These are phyloP conservation scores for Papiliotrema fonsecae DNA, from an alignment of 1,284 basidiomycete genomes.

Conservation along the genomic window DNA sequence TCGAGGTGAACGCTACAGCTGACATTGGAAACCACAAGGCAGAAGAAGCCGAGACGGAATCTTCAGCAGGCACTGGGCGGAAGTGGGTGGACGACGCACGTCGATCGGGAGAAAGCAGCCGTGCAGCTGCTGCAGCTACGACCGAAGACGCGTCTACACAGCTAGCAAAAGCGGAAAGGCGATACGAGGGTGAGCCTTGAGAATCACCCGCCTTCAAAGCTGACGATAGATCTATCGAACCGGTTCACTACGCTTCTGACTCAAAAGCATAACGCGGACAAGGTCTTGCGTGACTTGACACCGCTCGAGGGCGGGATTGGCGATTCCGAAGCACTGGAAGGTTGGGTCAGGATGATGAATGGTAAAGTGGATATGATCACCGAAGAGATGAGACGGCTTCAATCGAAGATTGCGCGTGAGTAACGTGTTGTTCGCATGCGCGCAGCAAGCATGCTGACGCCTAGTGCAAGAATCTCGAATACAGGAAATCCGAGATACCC, in stretches of 20 bases:
- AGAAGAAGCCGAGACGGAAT: background rate
- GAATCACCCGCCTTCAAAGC: background rate
- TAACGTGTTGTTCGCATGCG: constrained; percentile 1
- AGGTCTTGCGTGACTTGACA: constrained; percentile 65
- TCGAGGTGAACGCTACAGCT: background rate
- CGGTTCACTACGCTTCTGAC: constrained; percentile 28
- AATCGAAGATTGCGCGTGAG: constrained; percentile 65
- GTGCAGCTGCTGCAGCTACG: too few species aligned
- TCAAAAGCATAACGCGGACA: constrained; percentile 57
- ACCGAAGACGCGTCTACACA: too few species aligned
- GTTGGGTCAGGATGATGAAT: constrained; percentile 64
- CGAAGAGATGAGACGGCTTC: constrained; percentile 65
- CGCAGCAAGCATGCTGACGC: constrained; percentile 7
- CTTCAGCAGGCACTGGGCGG: too few species aligned
- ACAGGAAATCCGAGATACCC: constrained; percentile 75
- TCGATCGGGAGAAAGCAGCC: background rate
- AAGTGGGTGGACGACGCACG: background rate
- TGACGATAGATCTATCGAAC: constrained; percentile 27
- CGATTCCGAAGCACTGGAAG: constrained; percentile 64
- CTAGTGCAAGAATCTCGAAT: constrained; percentile 78
- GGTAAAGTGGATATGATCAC: constrained; percentile 63
- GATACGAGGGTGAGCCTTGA: constrained; percentile 26
- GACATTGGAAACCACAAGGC: background rate
- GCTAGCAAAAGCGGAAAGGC: constrained; percentile 23
- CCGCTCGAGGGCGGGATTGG: constrained; percentile 60